Base-by-base conservation (phyloP, 768 basidiomycete species). In the Tulasnella sp. region DNA sequence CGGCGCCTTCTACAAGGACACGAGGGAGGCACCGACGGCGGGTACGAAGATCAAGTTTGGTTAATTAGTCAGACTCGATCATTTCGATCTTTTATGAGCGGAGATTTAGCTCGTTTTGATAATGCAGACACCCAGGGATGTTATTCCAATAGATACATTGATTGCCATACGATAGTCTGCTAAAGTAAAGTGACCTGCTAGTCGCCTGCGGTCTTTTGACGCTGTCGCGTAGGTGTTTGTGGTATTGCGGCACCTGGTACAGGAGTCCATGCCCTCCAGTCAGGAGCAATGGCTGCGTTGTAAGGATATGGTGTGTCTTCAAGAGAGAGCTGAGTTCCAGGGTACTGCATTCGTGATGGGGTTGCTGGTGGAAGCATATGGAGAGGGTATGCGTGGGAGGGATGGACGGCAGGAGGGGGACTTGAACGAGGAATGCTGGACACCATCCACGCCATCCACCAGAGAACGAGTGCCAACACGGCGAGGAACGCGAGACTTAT, bases 31-130 rank as follows among this genome's bases (percentile, higher is more conserved):
- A 67, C 86, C 87, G 31, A 86, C 86, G 29, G 88, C 85, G 1
- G 89, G 91, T n/a, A 92, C 89, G 12, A 93, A 91, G 85, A 93
- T 93, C 78, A 90, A 89, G 68, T 94, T 94, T 81, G 87, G 84
- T 81, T 80, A 42, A 71, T 19, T 25, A 7, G 37, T 25, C 22
- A n/a, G 42, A 72, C 40, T 42, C n/a, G 69, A n/a, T n/a, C n/a
- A n/a, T 12, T 11, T 39, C 14, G 25, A 31, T 36, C n/a, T 70
- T 17, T 15, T 5, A 11, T 25, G 17, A 70, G 58, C 4, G 22
- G 5, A 49, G 49, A 49, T n/a, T 49, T n/a, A 25, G 4, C 67
- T 36, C 3, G 11, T 17, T n/a, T 34, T 39, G 40, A n/a, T 36
- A 38, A 22, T 70, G 22, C 29, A n/a, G 69, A 34, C 40, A 70